A percentile compares a stretch with the other conserved stretches of the same genome.
Evolutionary conservation across 148 eudicot species (phyloP).

Genomic region (Rhododendron mucronatum): DNA sequence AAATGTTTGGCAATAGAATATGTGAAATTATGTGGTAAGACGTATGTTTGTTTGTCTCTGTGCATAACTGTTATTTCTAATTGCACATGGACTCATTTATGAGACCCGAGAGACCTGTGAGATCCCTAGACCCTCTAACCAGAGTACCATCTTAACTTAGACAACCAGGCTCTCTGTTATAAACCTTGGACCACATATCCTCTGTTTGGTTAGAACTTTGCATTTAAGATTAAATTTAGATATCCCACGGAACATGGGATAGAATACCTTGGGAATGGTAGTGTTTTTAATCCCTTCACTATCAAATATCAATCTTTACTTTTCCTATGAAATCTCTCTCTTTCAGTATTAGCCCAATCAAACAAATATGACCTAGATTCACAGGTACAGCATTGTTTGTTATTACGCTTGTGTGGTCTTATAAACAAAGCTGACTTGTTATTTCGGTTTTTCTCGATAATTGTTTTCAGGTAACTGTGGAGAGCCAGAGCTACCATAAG

Average conservation of each 20-base stretch:
- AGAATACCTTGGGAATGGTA: not conserved
- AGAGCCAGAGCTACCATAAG: slow-evolving; percentile 72
- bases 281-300: not conserved
- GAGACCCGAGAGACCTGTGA: not conserved
- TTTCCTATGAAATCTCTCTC: not conserved
- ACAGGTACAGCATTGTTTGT: not conserved
- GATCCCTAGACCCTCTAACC: not conserved
- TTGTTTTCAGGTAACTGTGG: slow-evolving; percentile 71
- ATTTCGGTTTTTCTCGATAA: not conserved
- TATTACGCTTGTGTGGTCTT: not conserved
- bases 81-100: not conserved
- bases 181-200: not conserved
- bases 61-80: not conserved
- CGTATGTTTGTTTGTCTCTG: not conserved
- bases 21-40: not conserved
- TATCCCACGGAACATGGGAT: not conserved
- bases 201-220: not conserved
- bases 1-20: not conserved
- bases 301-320: not conserved
- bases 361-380: not conserved
- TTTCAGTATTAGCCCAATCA: not conserved
- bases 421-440: not conserved
- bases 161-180: not conserved
- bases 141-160: not conserved
- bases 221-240: not conserved